Evolutionary conservation across 78 protist genomes (phyloP), one percentile per base, ranked within the genome.

Genomic region (Tieghemostelium lacteum): DNA sequence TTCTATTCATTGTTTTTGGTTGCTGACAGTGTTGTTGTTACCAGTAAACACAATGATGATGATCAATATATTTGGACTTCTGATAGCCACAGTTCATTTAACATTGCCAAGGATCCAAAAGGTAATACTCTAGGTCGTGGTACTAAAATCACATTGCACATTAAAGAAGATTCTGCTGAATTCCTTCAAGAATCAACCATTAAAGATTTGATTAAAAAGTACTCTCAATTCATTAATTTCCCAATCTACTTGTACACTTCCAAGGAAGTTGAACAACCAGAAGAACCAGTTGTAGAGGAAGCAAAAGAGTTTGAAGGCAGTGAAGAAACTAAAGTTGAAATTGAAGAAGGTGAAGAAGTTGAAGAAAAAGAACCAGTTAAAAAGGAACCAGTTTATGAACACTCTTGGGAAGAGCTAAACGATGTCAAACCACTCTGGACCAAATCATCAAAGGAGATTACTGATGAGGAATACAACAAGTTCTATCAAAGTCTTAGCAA

Each of bases 1-100:
- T 99, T 99, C 95, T 99, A 99, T 96, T 98, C 99, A n/a, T 95
- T 96, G 12, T 99, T 96, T 95, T 94, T 99, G 49, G 99, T 99
- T 57, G 98, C 99, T 34, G 99, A 98, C 75, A 3, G 5, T 4
- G 99, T 99, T 33, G 80, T 70, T 29, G 99, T 99, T 19, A 60
- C 87, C 60, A 70, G 99, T 75, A 98, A 98, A 96, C 1, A 58
- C 92, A 96, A 97, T 78, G 98, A 96, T 36, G 97, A 94, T 39
- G 95, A 92, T 39, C 99, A 98, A 94, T 71, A 93, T 66, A 73
- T 98, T 70, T 99, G 99, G 99, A 88, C 92, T 78, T 95, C 98
- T 17, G 83, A 91, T 52, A 97, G 98, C 26, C 88, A 95, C 37
- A 69, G 64, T 34, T 33, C 66, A 66, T 99, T 85, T 95, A 74